Evolutionary conservation across 495 filamentous ascomycete genomes (phyloP), one percentile per base, ranked within the genome.

Genomic region (Alectoria sarmentosa): DNA sequence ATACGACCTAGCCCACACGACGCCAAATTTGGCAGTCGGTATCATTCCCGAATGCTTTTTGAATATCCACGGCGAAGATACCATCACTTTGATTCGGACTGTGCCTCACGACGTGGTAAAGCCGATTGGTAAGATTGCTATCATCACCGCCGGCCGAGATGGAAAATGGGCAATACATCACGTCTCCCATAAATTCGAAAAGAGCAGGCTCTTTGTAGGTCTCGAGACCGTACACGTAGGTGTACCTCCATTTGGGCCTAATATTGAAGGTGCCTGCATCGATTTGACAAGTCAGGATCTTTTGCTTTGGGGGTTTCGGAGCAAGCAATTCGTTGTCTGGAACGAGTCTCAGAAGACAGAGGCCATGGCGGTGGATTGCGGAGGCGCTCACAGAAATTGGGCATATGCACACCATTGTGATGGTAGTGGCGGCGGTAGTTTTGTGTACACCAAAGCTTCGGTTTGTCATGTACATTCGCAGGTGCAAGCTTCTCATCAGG

Each of bases 341-440:
- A 89, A 95, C 71, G 88, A 88, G 62, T 83, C 82, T 0, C 76
- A 73, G 14, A 81, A 88, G 38, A 76, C 81, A 32, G 88, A 92
- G 69, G 71, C 91, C 9, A 81, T 86, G 56, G 78, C 75, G 1
- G 78, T 95, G 14, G 84, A 90, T 21, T 96, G 94, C 69, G 92
- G 92, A 23, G 93, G 93, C 30, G 84, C 83, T 0, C 90, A 96
- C 67, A 82, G 95, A 23, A 82, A 78, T 17, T 96, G 88, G 81
- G 78, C 80, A 7, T 85, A 83, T 68, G 79, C 83, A 21, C 83
- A 83, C 11, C 46, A 63, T 6, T 57, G 62, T 2, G 66, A 70
- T 65, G 58, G 54, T 38, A 62, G 58, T 15, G 57, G 74, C 76
- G 61, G 74, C 72, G 72, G 74, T 8, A 76, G 69, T 13, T 77